These are phyloP conservation scores for Penicillium ucsense DNA, from an alignment of 495 filamentous ascomycete species.

Conservation along the genomic window DNA sequence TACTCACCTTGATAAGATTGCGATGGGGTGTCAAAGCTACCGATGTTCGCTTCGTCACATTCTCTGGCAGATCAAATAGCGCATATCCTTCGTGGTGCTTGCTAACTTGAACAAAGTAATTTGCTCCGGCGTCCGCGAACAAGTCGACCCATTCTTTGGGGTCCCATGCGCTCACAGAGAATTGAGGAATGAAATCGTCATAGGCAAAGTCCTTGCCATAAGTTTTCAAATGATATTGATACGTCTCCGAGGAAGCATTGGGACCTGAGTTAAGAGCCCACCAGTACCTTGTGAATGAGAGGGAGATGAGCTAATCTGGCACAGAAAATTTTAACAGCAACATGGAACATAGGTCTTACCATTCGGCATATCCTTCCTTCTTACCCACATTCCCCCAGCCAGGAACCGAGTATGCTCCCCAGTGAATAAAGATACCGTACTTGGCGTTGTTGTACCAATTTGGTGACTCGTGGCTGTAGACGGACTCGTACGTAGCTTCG, in stretches of 20 bases:
- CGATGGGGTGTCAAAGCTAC: conserved; percentile 34
- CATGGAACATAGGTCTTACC: conserved; percentile 16
- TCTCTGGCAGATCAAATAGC: conserved; percentile 37
- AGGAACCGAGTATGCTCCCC: conserved; percentile 45
- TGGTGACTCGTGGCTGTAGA: conserved; percentile 40
- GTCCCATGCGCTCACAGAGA: conserved; percentile 39
- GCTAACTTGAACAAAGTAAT: conserved; percentile 45
- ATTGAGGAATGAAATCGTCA: conserved; percentile 46
- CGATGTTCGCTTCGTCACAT: conserved; percentile 35
- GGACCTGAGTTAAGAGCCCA: conserved; percentile 27
- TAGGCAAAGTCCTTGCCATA: conserved; percentile 43
- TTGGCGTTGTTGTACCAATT: conserved; percentile 46
- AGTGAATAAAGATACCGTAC: conserved; percentile 50
- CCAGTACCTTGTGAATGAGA: conserved; percentile 21
- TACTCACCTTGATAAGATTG: conserved; percentile 18
- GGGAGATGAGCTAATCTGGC: no score
- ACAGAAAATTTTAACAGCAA: not conserved
- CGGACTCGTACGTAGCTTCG: conserved; percentile 25
- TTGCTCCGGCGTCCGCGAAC: conserved; percentile 42
- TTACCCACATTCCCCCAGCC: conserved; percentile 44
- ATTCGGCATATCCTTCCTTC: conserved; percentile 45
- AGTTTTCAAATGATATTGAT: conserved; percentile 38
- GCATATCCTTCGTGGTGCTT: conserved; percentile 48
- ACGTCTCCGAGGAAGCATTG: conserved; percentile 22
- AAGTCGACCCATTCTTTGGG: conserved; percentile 49